Percentiles rank a stretch among this genome's conserved stretches.
These are phyloP conservation scores for Mimosa pudica DNA, from an alignment of 306 rosid genomes.

Conservation along the genomic window DNA sequence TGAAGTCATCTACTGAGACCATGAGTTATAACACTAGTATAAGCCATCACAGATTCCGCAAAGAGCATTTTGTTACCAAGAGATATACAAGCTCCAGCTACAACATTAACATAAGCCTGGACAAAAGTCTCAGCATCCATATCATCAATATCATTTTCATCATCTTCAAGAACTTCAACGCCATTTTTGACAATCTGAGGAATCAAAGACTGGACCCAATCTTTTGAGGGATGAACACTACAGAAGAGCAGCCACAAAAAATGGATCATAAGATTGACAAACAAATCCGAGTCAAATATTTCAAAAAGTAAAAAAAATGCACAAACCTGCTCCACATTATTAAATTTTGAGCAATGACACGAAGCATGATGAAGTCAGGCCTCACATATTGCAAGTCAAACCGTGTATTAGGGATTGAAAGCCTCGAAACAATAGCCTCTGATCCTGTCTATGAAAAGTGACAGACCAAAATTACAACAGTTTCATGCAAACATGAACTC, in stretches of 20 bases:
- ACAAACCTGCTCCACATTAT: conserved; percentile 97
- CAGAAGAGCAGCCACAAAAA: conserved; percentile 35
- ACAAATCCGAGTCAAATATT: conserved; percentile 29
- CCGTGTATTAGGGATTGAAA: conserved; percentile 75
- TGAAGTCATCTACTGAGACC: not conserved
- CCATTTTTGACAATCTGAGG: conserved; percentile 73
- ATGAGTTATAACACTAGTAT: not conserved
- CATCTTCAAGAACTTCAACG: conserved; percentile 70
- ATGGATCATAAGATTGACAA: conserved; percentile 37
- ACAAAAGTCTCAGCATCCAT: conserved; percentile 87
- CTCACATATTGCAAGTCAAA: conserved; percentile 95
- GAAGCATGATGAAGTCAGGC: conserved; percentile 98
- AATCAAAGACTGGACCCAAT: conserved; percentile 91
- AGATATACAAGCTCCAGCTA: conserved; percentile 93
- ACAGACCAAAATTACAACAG: conserved; percentile 38
- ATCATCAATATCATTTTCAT: conserved; percentile 66
- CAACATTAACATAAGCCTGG: conserved; percentile 92
- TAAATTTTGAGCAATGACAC: conserved; percentile 90
- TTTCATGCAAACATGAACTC: conserved; percentile 16
- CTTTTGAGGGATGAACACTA: conserved; percentile 90
- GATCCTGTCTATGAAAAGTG: conserved; percentile 78
- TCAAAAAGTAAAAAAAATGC: conserved; percentile 30
- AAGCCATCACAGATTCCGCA: not conserved
- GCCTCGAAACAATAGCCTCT: conserved; percentile 79
- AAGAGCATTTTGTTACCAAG: conserved; percentile 59